A percentile compares a stretch with the other conserved stretches of the same genome.
Conservation (phyloP, 345 rosid species). For the Eucalyptus pumila region DNA sequence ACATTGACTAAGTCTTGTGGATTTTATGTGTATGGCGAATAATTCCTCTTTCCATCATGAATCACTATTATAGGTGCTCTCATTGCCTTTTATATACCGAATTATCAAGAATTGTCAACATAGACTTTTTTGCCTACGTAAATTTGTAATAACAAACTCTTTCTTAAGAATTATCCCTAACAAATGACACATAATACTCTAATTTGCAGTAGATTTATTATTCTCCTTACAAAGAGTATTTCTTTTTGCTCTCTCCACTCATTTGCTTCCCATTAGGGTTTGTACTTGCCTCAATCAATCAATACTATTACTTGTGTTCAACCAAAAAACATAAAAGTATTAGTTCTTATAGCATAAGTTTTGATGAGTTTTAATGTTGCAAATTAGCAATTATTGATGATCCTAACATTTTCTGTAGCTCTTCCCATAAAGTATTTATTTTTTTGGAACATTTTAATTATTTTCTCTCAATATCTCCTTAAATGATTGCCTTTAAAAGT, state of each 20-base stretch:
- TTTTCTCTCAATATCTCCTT: too few species aligned
- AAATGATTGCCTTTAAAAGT: not conserved
- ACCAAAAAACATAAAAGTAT: not conserved
- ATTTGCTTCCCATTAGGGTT: not conserved
- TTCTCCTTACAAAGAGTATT: not conserved
- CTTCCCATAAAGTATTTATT: not conserved
- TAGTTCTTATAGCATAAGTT: not conserved
- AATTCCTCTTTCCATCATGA: not conserved
- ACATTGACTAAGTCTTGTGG: not conserved
- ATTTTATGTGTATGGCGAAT: not conserved
- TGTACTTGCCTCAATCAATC: not conserved
- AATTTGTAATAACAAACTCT: not conserved
- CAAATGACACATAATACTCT: not conserved
- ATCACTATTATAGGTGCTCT: not conserved
- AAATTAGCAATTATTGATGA: not conserved
- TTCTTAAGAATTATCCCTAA: not conserved
- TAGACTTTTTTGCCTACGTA: not conserved
- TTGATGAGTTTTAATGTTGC: not conserved
- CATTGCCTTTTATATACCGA: not conserved
- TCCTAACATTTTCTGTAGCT: not conserved
- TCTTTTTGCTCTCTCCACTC: not conserved
- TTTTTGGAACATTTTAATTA: too few species aligned
- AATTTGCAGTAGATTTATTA: not conserved
- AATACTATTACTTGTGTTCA: not conserved
- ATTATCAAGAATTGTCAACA: not conserved